Evolutionary conservation across 1,284 basidiomycete genomes (phyloP).

Genomic region (Fomitiporia mediterranea): DNA sequence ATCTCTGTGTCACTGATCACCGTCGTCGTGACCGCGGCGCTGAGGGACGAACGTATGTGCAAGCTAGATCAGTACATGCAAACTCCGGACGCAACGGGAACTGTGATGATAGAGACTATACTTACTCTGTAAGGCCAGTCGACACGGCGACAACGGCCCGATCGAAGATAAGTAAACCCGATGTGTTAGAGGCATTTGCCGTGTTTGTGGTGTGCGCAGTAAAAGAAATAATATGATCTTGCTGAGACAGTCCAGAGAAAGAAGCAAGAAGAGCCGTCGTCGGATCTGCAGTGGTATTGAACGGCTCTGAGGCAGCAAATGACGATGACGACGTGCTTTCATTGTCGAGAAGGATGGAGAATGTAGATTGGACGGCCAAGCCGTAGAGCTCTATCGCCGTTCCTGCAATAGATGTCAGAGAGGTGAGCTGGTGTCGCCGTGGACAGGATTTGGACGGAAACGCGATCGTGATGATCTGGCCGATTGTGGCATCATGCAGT

Average conservation of each 20-base stretch:
- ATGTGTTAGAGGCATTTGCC: constrained; percentile 9
- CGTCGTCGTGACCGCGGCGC: constrained; percentile 34
- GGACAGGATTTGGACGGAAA: background rate
- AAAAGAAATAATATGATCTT: constrained; percentile 28
- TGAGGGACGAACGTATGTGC: constrained; percentile 27
- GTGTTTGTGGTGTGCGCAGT: constrained; percentile 27
- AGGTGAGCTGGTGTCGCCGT: background rate
- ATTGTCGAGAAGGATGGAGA: constrained; percentile 21
- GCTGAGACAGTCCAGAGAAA: constrained; percentile 29
- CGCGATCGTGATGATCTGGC: constrained; percentile 17
- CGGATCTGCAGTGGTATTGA: constrained; percentile 17
- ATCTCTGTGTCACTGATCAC: constrained; percentile 38
- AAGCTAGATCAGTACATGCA: constrained; percentile 6
- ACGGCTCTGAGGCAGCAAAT: background rate
- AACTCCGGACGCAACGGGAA: constrained; percentile 11
- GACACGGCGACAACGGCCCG: constrained; percentile 25
- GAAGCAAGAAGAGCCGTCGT: constrained; percentile 28
- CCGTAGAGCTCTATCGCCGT: constrained; percentile 52
- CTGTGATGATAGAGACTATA: constrained; percentile 6
- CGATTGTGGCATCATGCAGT: constrained; percentile 6
- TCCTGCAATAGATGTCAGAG: constrained; percentile 22
- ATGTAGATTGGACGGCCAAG: constrained; percentile 25
- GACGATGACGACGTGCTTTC: constrained; percentile 8
- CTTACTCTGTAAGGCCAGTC: constrained; percentile 16
- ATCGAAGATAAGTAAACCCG: constrained; percentile 25